Percentiles rank a stretch among this genome's conserved stretches.
Evolutionary conservation across 371 early-diverging fungal species (phyloP).

Genomic region (Mucor mucedo): DNA sequence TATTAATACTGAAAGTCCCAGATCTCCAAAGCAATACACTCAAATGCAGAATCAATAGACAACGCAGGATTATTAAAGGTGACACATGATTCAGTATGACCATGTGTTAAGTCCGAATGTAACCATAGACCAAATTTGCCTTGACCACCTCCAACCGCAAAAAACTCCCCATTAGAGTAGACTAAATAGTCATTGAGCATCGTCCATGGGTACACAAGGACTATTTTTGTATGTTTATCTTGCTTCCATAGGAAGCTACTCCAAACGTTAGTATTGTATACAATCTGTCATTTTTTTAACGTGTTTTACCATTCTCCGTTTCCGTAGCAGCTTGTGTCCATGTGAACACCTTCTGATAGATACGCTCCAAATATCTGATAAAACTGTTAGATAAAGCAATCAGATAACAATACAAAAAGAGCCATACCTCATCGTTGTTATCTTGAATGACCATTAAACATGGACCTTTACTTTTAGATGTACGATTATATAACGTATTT

Average conservation of each 20-base stretch:
- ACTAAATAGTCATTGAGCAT: constrained; percentile 38
- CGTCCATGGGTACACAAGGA: constrained; percentile 40
- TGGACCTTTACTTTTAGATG: constrained; percentile 26
- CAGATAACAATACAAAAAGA: neutral
- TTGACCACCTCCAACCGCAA: constrained; percentile 45
- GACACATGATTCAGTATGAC: constrained; percentile 41
- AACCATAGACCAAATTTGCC: constrained; percentile 45
- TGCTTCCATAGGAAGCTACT: constrained; percentile 41
- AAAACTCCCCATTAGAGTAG: constrained; percentile 34
- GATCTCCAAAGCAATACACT: constrained; percentile 43
- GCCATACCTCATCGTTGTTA: constrained; percentile 23
- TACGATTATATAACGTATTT: constrained; percentile 33
- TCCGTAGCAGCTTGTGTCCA: constrained; percentile 38
- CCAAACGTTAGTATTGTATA: neutral
- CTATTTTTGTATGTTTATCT: constrained; percentile 17
- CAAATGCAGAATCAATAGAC: constrained; percentile 25
- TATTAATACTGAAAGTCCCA: constrained; percentile 40
- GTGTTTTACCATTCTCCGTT: constrained; percentile 49
- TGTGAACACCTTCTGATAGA: constrained; percentile 36
- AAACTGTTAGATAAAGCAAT: neutral
- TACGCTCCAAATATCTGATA: constrained; percentile 47
- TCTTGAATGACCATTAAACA: constrained; percentile 41
- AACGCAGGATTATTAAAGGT: constrained; percentile 44
- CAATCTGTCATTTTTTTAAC: constrained; percentile 1
- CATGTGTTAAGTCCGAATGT: constrained; percentile 42